Base-by-base conservation (phyloP, 139 green algal species). In the Coccomyxa sp. region DNA sequence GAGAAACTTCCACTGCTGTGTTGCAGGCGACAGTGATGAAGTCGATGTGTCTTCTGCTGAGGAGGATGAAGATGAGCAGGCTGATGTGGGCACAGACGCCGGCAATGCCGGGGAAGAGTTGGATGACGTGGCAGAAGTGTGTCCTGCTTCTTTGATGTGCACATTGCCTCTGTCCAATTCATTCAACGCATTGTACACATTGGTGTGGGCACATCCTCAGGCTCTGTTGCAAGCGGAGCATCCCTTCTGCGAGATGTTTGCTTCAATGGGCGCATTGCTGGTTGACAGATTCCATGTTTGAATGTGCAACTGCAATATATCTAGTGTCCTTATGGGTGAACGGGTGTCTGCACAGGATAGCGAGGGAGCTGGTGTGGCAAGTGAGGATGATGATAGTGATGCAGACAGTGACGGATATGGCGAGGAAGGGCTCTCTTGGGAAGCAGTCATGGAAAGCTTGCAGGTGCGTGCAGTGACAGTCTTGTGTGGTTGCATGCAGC, bases 381-480 rank as follows among this genome's bases (percentile, higher is more conserved):
- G 90, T 13, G 90, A 90, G 0, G 79, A 86, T 0, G 79, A 31
- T 13, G 85, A 90, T 25, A 92, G 88, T 82, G 90, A 87, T 28
- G 88, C 91, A 74, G 94, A 95, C 4, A 93, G 90, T 81, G 93
- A 93, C 58, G 94, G 94, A 7, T 96, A 97, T 75, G 92, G 92
- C 27, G 91, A 94, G 0, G 87, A 83, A 3, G 95, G 91, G 13
- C 91, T 98, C 23, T 94, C 89, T 0, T 98, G 94, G 94, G 95
- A 98, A 87, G 94, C 94, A 13, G 93, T 98, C 16, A 89, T 98
- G 88, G 83, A 85, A 9, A 83, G 80, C 32, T 82, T 98, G 83
- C 91, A 93, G 85, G 38, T 51, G 38, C 38, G 38, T 11, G 38
- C 38, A 51, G 38, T 51, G 7, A 51, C 38, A 51, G 38, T 51